phyloP scores from a whole-genome alignment of 106 monocot genomes.

The Acorus calamus region DNA sequence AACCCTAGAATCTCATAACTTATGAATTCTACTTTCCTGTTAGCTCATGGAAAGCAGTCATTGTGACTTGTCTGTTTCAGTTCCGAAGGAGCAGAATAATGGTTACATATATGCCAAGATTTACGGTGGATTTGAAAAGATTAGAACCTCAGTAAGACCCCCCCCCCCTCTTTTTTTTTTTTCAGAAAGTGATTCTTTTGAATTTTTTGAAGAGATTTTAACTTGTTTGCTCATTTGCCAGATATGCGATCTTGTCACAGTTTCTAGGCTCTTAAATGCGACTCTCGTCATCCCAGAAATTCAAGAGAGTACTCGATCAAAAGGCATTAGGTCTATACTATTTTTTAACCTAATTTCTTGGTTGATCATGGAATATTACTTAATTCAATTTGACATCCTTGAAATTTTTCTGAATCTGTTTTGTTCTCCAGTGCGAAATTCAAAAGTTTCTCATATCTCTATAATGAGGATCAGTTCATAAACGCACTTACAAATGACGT shows the following conservation, averaged over 20 bases:
- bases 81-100: conserved; percentile 35
- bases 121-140: conserved; percentile 81
- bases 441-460: conserved; percentile 88
- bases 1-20: no score
- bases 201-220: conserved; percentile 3
- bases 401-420: conserved; percentile 1
- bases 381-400: background rate
- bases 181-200: background rate
- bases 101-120: conserved; percentile 83
- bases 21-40: no score
- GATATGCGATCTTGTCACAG: conserved; percentile 85
- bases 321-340: conserved; percentile 59
- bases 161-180: conserved; percentile 4
- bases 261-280: conserved; percentile 85
- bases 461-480: conserved; percentile 81
- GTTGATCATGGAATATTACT: background rate
- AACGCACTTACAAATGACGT: conserved; percentile 65
- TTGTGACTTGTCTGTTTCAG: conserved; percentile 25
- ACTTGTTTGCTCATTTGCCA: conserved; percentile 28
- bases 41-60: no score
- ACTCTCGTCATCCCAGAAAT: conserved; percentile 90
- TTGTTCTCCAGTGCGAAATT: conserved; percentile 55
- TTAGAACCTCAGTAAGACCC: conserved; percentile 65
- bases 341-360: background rate
- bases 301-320: conserved; percentile 62